phyloP scores from a whole-genome alignment of 129 eudicot species.

The Ambrosia trifida region DNA sequence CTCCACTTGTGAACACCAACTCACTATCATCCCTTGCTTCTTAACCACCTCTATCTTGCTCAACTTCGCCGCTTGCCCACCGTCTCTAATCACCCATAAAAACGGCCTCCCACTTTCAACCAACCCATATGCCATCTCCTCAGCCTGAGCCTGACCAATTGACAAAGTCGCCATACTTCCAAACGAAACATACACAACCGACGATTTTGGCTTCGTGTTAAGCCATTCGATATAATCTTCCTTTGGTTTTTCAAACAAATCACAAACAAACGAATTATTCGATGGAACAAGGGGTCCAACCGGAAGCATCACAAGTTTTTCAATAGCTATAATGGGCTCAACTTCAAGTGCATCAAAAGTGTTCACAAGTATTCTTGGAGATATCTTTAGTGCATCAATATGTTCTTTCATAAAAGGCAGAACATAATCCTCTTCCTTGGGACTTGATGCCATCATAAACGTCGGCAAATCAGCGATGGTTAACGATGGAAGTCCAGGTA shows the following conservation, averaged over 20 bases:
- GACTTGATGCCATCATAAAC: conserved; percentile 18
- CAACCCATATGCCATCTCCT: conserved; percentile 53
- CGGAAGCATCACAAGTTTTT: conserved; percentile 11
- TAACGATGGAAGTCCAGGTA: conserved; percentile 39
- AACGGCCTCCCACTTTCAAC: conserved; percentile 29
- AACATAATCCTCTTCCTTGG: conserved; percentile 13
- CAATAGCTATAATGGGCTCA: conserved; percentile 11
- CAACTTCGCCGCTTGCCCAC: conserved; percentile 39
- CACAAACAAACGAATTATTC: background rate
- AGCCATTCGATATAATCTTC: conserved; percentile 44
- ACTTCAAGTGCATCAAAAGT: conserved; percentile 15
- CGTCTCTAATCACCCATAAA: conserved; percentile 54
- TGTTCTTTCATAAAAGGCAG: background rate
- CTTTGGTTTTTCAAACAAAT: background rate
- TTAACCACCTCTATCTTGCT: conserved; percentile 18
- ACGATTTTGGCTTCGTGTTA: conserved; percentile 40
- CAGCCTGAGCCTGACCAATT: conserved; percentile 34
- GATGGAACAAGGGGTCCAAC: conserved; percentile 28
- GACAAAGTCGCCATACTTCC: conserved; percentile 55
- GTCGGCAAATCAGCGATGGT: conserved; percentile 28
- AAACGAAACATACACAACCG: conserved; percentile 56
- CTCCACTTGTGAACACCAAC: conserved; percentile 53
- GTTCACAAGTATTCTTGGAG: conserved; percentile 29
- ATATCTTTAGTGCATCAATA: conserved; percentile 12
- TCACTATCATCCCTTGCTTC: conserved; percentile 45